phyloP scores from a whole-genome alignment of 805 yeast genomes.

The Saccharomycopsis schoenii region DNA sequence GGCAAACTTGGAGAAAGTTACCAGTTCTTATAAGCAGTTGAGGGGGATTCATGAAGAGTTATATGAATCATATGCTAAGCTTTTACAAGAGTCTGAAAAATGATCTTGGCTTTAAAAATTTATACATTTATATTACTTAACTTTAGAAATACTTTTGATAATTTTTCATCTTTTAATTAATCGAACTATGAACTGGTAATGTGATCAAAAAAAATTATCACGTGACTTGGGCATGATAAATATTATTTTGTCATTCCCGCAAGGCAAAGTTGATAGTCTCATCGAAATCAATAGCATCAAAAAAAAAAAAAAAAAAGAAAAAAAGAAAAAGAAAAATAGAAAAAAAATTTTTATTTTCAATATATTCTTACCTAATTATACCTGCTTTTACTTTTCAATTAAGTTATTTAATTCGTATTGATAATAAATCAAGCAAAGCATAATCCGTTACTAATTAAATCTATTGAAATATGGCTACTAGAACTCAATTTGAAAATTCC shows the following conservation, averaged over 20 bases:
- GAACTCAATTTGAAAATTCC: slow-evolving; percentile 76
- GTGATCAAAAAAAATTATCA: background rate
- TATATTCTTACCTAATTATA: background rate
- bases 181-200: background rate
- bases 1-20: slow-evolving; percentile 38
- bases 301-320: too few relatives aligned
- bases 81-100: slow-evolving; percentile 21
- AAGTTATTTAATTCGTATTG: too few relatives aligned
- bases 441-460: background rate
- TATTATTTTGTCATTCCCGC: too few relatives aligned
- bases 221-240: background rate
- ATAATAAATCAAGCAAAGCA: background rate
- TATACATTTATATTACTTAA: background rate
- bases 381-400: too few relatives aligned
- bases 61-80: slow-evolving; percentile 38
- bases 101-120: background rate
- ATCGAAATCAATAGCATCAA: background rate
- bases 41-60: slow-evolving; percentile 52
- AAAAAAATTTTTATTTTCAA: background rate
- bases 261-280: slow-evolving; percentile 9
- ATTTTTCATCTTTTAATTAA: background rate
- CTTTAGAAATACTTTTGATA: background rate
- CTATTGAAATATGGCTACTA: slow-evolving; percentile 41
- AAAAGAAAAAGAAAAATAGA: background rate
- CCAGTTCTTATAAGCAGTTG: slow-evolving; percentile 49